These are phyloP conservation scores for Dissophora ornata DNA, from an alignment of 192 early-diverging fungal species.

Conservation along the genomic window DNA sequence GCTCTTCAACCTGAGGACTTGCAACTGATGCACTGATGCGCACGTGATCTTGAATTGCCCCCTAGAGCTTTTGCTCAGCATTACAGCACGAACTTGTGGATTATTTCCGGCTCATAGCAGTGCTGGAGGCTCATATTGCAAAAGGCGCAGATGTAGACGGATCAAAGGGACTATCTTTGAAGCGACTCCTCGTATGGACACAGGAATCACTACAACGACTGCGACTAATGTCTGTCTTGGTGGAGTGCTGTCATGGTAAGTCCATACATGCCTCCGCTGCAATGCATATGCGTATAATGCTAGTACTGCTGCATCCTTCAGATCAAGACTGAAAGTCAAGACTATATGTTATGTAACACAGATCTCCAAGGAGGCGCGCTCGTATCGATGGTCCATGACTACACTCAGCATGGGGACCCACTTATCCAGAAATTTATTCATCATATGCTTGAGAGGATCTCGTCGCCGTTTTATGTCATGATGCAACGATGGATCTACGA, in stretches of 20 bases:
- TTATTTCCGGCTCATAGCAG: constrained; percentile 89
- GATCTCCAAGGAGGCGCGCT: constrained; percentile 77
- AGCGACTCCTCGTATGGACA: constrained; percentile 89
- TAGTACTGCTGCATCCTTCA: too few species aligned
- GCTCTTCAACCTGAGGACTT: too few species aligned
- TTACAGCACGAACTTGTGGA: constrained; percentile 82
- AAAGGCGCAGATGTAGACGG: constrained; percentile 58
- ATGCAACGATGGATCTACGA: constrained; percentile 92
- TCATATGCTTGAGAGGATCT: constrained; percentile 77
- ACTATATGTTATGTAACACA: constrained; percentile 15
- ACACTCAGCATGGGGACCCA: constrained; percentile 93
- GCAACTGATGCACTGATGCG: too few species aligned
- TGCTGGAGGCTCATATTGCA: constrained; percentile 82
- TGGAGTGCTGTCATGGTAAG: constrained; percentile 69
- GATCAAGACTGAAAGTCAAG: too few species aligned
- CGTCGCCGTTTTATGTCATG: constrained; percentile 92
- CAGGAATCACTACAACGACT: constrained; percentile 81
- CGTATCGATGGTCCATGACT: constrained; percentile 81
- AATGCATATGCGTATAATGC: too few species aligned
- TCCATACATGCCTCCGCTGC: too few species aligned
- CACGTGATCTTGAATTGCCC: neutral
- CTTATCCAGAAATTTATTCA: constrained; percentile 82
- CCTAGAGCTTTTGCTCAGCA: constrained; percentile 78
- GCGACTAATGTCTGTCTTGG: constrained; percentile 76
- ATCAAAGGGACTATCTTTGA: constrained; percentile 77